phyloP scores from a whole-genome alignment of 2,329 filamentous ascomycete species.

The Aspergillus calidoustus region DNA sequence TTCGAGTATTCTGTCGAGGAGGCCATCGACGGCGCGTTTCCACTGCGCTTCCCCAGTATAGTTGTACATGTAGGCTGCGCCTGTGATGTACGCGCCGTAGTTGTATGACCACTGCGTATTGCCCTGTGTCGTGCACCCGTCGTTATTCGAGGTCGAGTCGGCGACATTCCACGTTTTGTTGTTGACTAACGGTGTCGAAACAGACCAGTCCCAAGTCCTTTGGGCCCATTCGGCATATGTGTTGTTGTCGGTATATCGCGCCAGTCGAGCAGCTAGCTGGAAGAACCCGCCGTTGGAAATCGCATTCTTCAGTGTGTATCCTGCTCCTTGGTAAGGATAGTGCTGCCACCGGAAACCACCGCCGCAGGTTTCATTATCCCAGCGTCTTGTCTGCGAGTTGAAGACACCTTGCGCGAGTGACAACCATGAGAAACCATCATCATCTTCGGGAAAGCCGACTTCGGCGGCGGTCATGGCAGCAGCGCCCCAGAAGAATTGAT shows the following conservation, averaged over 20 bases:
- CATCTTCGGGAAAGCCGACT: constrained; percentile 40
- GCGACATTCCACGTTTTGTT: constrained; percentile 55
- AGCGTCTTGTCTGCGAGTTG: constrained; percentile 74
- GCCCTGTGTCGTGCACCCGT: constrained; percentile 57
- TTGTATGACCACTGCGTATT: constrained; percentile 64
- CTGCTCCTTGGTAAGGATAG: constrained; percentile 38
- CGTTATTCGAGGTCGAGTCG: constrained; percentile 58
- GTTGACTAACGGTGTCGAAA: constrained; percentile 55
- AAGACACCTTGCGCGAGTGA: constrained; percentile 78
- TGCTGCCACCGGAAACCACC: constrained; percentile 65
- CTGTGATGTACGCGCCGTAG: constrained; percentile 59
- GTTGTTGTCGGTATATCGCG: constrained; percentile 36
- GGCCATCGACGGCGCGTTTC: constrained; percentile 59
- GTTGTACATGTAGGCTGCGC: constrained; percentile 63
- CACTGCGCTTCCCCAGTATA: constrained; percentile 52
- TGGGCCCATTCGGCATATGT: constrained; percentile 66
- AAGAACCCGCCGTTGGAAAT: constrained; percentile 41
- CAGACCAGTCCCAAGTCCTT: constrained; percentile 64
- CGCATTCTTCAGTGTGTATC: constrained; percentile 40
- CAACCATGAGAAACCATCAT: constrained; percentile 72
- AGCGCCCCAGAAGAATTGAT: constrained; percentile 63
- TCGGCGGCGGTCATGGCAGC: constrained; percentile 62
- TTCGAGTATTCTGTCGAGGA: constrained; percentile 54
- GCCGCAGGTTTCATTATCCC: constrained; percentile 68
- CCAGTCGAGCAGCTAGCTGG: constrained; percentile 37